Conservation (phyloP, 2,329 filamentous ascomycete genomes). For the Fusarium sp. region DNA sequence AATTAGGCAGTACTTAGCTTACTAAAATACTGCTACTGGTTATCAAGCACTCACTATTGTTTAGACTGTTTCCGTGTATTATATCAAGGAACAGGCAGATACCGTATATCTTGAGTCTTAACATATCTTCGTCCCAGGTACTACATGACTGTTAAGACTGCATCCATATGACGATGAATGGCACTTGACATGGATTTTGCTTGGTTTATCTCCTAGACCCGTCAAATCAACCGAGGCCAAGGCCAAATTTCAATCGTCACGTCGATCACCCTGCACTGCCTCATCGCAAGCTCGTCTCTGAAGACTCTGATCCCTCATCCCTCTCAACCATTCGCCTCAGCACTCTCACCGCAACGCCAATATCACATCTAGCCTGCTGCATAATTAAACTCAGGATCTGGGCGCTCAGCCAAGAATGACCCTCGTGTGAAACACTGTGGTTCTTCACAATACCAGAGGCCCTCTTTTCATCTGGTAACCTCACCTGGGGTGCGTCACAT, state of each 20-base stretch:
- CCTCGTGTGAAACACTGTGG: conserved; percentile 27
- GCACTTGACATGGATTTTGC: conserved; percentile 14
- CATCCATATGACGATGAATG: conserved; percentile 18
- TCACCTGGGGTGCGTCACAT: not conserved
- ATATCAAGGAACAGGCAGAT: not conserved
- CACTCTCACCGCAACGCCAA: conserved; percentile 9
- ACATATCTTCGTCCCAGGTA: not conserved
- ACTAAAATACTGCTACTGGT: not conserved
- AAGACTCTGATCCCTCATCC: not conserved
- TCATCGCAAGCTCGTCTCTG: not conserved
- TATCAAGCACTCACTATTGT: not conserved
- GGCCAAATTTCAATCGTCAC: conserved; percentile 45
- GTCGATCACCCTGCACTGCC: conserved; percentile 29
- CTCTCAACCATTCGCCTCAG: not conserved
- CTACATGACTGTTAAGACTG: not conserved
- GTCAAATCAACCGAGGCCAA: conserved; percentile 10
- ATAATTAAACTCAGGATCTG: conserved; percentile 2
- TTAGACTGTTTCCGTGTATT: not conserved
- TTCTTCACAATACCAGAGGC: not conserved
- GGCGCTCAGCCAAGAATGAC: conserved; percentile 8
- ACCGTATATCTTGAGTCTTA: not conserved
- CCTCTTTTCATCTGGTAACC: conserved; percentile 30
- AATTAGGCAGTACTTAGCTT: not conserved
- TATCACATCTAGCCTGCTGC: not conserved
- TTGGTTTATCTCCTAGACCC: conserved; percentile 1